phyloP scores from a whole-genome alignment of 176 grass and related monocot genomes.

The Rhynchospora breviuscula region DNA sequence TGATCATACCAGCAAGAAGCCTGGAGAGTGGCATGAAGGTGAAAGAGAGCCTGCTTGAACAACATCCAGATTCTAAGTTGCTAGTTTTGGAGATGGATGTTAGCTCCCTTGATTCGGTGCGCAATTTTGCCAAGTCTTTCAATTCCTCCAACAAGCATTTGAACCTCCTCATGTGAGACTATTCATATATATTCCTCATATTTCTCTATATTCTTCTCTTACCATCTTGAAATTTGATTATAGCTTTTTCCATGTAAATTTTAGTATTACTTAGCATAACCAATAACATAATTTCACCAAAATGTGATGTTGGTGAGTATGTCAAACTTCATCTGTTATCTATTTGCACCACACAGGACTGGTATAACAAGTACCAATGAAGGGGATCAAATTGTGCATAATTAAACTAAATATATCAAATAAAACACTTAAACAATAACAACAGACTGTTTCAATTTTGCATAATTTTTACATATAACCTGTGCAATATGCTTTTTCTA shows the following conservation, averaged over 20 bases:
- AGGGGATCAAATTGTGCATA: not conserved
- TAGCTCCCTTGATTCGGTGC: conserved; percentile 59
- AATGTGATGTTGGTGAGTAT: not conserved
- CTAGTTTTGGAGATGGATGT: conserved; percentile 89
- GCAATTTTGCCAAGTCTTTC: conserved; percentile 46
- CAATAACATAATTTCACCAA: not conserved
- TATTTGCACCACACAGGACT: not conserved
- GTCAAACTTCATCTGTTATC: not conserved
- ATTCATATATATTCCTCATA: not conserved
- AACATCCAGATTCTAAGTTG: conserved; percentile 42
- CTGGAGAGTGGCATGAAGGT: conserved; percentile 55
- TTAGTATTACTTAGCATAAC: not conserved
- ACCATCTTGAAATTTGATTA: not conserved
- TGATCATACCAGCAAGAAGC: conserved; percentile 67
- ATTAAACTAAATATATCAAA: not conserved
- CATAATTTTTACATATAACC: not conserved
- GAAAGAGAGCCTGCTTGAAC: conserved; percentile 56
- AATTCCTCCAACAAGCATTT: conserved; percentile 43
- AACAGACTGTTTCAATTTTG: not conserved
- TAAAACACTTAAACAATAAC: not conserved
- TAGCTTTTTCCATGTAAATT: not conserved
- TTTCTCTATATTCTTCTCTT: conserved; percentile 2
- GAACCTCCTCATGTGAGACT: conserved; percentile 71
- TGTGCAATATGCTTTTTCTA: not conserved
- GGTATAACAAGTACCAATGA: not conserved